These are phyloP conservation scores for Phlegmacium glaucopus DNA, from an alignment of 768 basidiomycete species.

Conservation along the genomic window DNA sequence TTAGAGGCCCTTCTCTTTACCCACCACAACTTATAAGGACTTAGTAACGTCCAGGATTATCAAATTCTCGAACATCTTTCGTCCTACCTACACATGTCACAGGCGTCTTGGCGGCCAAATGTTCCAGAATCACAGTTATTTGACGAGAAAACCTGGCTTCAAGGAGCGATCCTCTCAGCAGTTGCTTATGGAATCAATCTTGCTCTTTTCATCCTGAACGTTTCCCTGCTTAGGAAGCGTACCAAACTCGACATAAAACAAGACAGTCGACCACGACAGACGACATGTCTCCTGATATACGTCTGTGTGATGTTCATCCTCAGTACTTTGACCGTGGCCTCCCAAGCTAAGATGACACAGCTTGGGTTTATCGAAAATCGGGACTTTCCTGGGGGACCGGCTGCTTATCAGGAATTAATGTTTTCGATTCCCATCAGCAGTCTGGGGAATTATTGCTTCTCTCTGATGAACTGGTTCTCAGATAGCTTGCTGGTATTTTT, in stretches of 20 bases:
- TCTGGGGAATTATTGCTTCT: slow-evolving; percentile 10
- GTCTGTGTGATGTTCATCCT: slow-evolving; percentile 13
- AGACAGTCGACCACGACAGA: background rate
- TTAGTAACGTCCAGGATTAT: too few species aligned
- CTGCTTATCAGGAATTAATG: slow-evolving; percentile 1
- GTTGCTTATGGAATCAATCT: slow-evolving; percentile 11
- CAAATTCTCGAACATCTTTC: too few species aligned
- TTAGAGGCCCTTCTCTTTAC: too few species aligned
- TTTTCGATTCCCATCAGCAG: slow-evolving; percentile 11
- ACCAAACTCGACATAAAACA: background rate
- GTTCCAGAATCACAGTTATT: background rate
- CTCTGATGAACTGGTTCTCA: slow-evolving; percentile 13
- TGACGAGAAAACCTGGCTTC: slow-evolving; percentile 12
- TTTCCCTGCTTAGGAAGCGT: slow-evolving; percentile 5
- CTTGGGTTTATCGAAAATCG: slow-evolving; percentile 8
- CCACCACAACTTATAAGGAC: too few species aligned
- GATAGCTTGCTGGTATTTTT: slow-evolving; percentile 12
- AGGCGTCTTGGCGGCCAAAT: background rate
- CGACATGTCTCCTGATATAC: slow-evolving; percentile 5
- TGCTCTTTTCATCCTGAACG: slow-evolving; percentile 12
- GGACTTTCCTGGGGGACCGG: slow-evolving; percentile 5
- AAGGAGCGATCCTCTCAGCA: slow-evolving; percentile 9
- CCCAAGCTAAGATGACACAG: slow-evolving; percentile 10
- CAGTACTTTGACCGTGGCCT: slow-evolving; percentile 10
- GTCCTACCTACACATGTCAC: too few species aligned